Conservation (phyloP, 345 rosid species). For the Corchorus olitorius region DNA sequence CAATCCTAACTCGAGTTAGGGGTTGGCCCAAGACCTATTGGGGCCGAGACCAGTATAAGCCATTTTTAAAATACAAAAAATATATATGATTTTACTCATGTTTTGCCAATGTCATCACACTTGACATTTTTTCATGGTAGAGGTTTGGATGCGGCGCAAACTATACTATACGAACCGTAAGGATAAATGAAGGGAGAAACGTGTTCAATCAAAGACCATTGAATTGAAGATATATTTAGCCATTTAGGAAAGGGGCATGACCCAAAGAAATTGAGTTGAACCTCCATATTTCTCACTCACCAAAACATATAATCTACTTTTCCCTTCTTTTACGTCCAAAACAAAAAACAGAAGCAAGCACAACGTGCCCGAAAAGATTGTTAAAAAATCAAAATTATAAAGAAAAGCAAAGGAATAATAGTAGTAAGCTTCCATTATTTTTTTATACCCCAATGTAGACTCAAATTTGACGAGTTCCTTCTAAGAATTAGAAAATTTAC, state of each 20-base stretch:
- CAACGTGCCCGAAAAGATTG: not conserved
- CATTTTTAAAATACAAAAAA: no score
- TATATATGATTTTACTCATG: no score
- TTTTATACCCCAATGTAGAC: not conserved
- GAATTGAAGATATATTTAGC: not conserved
- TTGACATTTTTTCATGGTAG: not conserved
- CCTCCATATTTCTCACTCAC: not conserved
- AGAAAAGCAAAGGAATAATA: not conserved
- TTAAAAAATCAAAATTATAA: not conserved
- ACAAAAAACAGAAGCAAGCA: not conserved
- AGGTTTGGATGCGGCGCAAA: not conserved
- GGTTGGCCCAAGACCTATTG: no score
- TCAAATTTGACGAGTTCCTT: no score
- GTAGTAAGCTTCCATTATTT: not conserved
- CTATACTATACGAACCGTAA: not conserved
- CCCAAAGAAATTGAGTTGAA: not conserved
- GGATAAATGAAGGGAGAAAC: not conserved
- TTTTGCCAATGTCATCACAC: no score
- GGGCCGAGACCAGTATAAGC: no score
- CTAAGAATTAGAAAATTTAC: no score
- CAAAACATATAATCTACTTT: not conserved
- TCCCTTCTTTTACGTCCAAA: constrained; percentile 1
- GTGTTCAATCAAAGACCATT: not conserved
- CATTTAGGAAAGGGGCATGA: not conserved
- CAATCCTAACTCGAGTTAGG: no score